These are phyloP conservation scores for Malania oleifera DNA, from an alignment of 164 flowering plant species.

Conservation along the genomic window DNA sequence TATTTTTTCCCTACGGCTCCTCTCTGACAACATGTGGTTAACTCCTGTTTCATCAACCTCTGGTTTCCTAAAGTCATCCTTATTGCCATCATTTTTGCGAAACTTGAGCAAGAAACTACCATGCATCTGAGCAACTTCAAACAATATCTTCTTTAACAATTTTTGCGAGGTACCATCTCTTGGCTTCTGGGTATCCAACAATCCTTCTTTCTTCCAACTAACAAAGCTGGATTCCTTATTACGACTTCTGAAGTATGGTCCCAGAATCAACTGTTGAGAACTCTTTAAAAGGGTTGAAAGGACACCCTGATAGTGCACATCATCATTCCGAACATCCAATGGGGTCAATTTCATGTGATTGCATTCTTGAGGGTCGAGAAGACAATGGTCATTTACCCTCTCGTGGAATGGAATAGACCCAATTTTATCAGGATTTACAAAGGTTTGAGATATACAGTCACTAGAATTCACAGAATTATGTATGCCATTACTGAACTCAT, in stretches of 20 bases:
- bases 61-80: neutral
- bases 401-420: neutral
- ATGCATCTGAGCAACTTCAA: neutral
- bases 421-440: neutral
- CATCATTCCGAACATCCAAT: neutral
- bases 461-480: neutral
- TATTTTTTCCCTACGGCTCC: neutral
- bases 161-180: neutral
- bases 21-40: neutral
- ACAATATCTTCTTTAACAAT: neutral
- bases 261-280: neutral
- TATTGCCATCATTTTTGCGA: neutral
- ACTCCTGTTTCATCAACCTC: neutral
- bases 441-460: constrained; percentile 6
- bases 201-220: constrained; percentile 2
- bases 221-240: neutral
- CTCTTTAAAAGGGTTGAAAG: neutral
- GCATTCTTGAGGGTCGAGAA: neutral
- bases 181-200: neutral
- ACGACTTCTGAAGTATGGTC: neutral
- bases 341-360: neutral
- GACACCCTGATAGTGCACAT: neutral
- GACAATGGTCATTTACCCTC: neutral
- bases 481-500: neutral
- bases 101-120: neutral